A percentile compares a stretch with the other conserved stretches of the same genome.
phyloP scores from a whole-genome alignment of 371 early-diverging fungal species.

The Mortierella sp. region DNA sequence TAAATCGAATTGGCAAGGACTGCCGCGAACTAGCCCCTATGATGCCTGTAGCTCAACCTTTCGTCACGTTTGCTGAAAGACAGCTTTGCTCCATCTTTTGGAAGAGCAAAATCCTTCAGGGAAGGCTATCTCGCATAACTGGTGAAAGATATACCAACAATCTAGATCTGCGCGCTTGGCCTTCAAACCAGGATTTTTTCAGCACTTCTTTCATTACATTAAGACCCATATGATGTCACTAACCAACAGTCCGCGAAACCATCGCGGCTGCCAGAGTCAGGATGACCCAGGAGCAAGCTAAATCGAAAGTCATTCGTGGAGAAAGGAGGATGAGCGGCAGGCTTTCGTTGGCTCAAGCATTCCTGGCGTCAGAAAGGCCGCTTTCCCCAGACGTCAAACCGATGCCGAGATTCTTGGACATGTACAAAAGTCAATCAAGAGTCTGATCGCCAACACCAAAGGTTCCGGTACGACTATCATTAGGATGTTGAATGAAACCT shows the following conservation, averaged over 20 bases:
- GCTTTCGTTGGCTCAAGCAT: slow-evolving; percentile 46
- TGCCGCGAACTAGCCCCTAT: too few relatives aligned
- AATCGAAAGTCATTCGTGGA: slow-evolving; percentile 46
- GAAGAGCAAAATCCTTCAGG: too few relatives aligned
- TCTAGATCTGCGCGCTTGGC: too few relatives aligned
- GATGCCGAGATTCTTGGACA: slow-evolving; percentile 55
- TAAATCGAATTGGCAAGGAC: too few relatives aligned
- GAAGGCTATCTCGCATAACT: too few relatives aligned
- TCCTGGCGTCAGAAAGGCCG: slow-evolving; percentile 37
- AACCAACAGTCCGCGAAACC: slow-evolving; percentile 53
- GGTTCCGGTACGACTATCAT: slow-evolving; percentile 37
- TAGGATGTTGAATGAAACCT: not conserved
- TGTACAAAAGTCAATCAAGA: slow-evolving; percentile 55
- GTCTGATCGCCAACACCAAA: slow-evolving; percentile 55
- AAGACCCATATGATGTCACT: slow-evolving; percentile 29
- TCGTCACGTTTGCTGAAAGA: too few relatives aligned
- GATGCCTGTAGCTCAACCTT: too few relatives aligned
- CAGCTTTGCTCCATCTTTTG: too few relatives aligned
- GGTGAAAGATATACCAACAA: too few relatives aligned
- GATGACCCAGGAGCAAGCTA: slow-evolving; percentile 36
- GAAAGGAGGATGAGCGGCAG: slow-evolving; percentile 45
- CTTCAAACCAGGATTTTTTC: too few relatives aligned
- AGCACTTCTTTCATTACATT: not conserved
- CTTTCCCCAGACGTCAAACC: slow-evolving; percentile 34
- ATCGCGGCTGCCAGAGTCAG: slow-evolving; percentile 49